Conservation (phyloP, 768 basidiomycete genomes). For the Tulasnella sp. region DNA sequence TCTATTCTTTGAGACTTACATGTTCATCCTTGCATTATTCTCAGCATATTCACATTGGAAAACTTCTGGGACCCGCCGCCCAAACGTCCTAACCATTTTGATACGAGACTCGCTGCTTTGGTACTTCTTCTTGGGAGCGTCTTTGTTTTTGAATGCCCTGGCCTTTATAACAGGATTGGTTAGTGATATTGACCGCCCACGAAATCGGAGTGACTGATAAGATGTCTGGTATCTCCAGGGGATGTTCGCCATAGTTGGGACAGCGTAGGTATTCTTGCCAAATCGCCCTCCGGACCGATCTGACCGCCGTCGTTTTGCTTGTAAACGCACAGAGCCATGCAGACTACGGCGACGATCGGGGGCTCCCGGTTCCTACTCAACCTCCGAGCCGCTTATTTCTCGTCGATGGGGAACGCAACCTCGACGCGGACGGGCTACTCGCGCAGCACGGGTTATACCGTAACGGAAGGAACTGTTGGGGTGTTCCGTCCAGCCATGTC, state of each 20-base stretch:
- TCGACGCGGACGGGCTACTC: neutral
- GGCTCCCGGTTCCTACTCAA: slow-evolving; percentile 2
- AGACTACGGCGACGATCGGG: neutral
- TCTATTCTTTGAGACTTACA: neutral
- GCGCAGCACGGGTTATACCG: neutral
- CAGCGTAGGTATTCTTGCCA: neutral
- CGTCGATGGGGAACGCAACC: neutral
- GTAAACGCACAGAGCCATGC: neutral
- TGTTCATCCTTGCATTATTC: neutral
- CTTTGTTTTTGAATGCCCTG: slow-evolving; percentile 3
- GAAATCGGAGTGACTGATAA: neutral
- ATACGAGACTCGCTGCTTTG: slow-evolving; percentile 12
- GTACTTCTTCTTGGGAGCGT: neutral
- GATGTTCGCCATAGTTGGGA: neutral
- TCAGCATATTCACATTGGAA: neutral
- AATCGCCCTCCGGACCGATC: neutral
- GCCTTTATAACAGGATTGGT: neutral
- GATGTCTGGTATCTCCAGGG: neutral
- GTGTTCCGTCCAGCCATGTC: neutral
- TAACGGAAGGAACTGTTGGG: neutral
- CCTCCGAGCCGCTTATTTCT: slow-evolving; percentile 15
- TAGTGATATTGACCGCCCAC: neutral
- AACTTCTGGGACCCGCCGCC: neutral
- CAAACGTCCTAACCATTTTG: neutral
- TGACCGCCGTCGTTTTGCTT: neutral